Conservation (phyloP, 805 yeast genomes). For the Kodamaea lidongshanica region DNA sequence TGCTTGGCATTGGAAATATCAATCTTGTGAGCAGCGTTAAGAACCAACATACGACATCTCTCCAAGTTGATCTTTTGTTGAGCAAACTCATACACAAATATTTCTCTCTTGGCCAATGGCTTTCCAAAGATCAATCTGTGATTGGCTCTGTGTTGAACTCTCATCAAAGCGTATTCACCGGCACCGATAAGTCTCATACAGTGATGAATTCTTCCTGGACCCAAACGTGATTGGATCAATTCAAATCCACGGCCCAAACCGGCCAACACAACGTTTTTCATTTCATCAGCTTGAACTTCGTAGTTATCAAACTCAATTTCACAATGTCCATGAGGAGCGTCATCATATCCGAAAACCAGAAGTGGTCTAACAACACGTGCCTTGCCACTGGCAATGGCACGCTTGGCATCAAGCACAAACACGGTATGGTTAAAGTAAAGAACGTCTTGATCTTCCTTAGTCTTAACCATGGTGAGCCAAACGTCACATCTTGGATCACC, state of each 20-base stretch:
- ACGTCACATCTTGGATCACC: slow-evolving; percentile 57
- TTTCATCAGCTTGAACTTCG: slow-evolving; percentile 41
- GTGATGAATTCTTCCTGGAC: slow-evolving; percentile 68
- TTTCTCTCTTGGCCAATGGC: slow-evolving; percentile 45
- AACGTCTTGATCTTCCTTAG: slow-evolving; percentile 21
- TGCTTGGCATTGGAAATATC: slow-evolving; percentile 48
- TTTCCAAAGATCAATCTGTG: slow-evolving; percentile 48
- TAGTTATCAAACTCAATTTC: slow-evolving; percentile 48
- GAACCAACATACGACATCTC: slow-evolving; percentile 47
- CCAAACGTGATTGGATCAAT: slow-evolving; percentile 57
- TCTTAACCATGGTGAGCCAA: slow-evolving; percentile 51
- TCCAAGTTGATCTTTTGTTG: slow-evolving; percentile 49
- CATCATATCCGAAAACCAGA: slow-evolving; percentile 54
- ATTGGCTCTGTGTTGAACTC: slow-evolving; percentile 46
- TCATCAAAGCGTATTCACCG: slow-evolving; percentile 49
- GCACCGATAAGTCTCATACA: slow-evolving; percentile 61
- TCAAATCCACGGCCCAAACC: slow-evolving; percentile 53
- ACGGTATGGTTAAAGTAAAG: slow-evolving; percentile 52
- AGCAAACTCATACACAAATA: slow-evolving; percentile 44
- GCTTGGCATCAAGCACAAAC: slow-evolving; percentile 46
- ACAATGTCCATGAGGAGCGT: slow-evolving; percentile 69
- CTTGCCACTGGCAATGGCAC: slow-evolving; percentile 44
- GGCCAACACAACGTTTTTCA: slow-evolving; percentile 36
- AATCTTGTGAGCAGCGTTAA: slow-evolving; percentile 56
- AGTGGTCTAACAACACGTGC: slow-evolving; percentile 47